Percentiles rank a stretch among this genome's conserved stretches.
Conservation (phyloP, 2,329 filamentous ascomycete species). For the Podosphaera fusca region DNA sequence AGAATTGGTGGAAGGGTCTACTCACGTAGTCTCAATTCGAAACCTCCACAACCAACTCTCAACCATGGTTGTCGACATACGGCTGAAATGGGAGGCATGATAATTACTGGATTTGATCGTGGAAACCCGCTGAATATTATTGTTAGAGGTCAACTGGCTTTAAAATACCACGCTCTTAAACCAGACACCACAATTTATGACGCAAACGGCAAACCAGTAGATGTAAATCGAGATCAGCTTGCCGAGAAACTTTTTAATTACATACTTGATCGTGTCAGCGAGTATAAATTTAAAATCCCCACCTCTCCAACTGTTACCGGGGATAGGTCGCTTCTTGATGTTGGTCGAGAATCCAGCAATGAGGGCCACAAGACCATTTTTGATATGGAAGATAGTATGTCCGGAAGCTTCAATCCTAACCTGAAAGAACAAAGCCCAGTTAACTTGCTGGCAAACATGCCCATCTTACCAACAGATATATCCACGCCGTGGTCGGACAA, state of each 20-base stretch:
- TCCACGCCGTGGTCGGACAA: constrained; percentile 52
- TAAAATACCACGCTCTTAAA: constrained; percentile 65
- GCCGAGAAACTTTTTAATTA: constrained; percentile 91
- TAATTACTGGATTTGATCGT: constrained; percentile 87
- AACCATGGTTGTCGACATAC: constrained; percentile 43
- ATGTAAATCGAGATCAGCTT: constrained; percentile 53
- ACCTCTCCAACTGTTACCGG: constrained; percentile 55
- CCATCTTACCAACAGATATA: constrained; percentile 30
- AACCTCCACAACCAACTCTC: constrained; percentile 30
- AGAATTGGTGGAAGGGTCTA: constrained; percentile 85
- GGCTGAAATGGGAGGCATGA: constrained; percentile 94
- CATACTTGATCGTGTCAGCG: constrained; percentile 72
- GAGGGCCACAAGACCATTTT: constrained; percentile 50
- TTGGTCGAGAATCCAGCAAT: constrained; percentile 53
- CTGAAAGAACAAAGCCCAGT: constrained; percentile 28
- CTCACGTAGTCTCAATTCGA: constrained; percentile 42
- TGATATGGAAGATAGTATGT: constrained; percentile 41
- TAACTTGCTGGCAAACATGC: neutral
- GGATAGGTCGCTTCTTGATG: constrained; percentile 58
- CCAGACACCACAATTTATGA: constrained; percentile 80
- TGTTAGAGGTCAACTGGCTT: constrained; percentile 68
- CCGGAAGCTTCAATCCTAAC: constrained; percentile 32
- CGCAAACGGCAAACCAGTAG: constrained; percentile 51
- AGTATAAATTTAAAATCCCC: constrained; percentile 61
- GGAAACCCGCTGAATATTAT: constrained; percentile 87